Base-by-base conservation (phyloP, 2,329 filamentous ascomycete genomes). In the Cordyceps cateniannulata region DNA sequence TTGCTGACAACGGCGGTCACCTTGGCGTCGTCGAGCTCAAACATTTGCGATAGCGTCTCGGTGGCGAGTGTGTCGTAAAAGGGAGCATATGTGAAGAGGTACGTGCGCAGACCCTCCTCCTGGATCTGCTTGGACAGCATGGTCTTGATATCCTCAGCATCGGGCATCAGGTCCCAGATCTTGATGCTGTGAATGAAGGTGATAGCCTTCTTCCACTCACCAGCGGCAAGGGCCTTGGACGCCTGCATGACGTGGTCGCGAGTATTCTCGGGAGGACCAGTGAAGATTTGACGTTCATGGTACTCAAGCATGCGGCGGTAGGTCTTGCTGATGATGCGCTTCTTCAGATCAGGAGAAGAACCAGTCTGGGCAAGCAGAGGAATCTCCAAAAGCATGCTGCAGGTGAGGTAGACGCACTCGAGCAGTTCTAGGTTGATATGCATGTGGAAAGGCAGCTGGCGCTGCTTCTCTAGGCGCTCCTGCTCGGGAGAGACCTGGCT, bases 241-340 rank as follows among this genome's bases (percentile, higher is more conserved):
- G 93, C 93, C 80, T 98, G 96, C 91, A 99, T 98, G 70, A 99
- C 93, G 72, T 98, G 95, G 76, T 99, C 95, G 68, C 95, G 89
- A 29, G 96, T 99, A 81, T 99, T 99, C 83, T 99, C 95, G 1
- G 95, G 93, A 12, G 95, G 95, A 1, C 95, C 95, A 27, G 93
- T 98, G 81, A 99, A 99, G 75, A 99, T 96, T 76, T 99, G 95
- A 69, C 95, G 88, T 85, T 99, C 95, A 75, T 98, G 95, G 81
- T 99, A 99, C 78, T 99, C 96, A 67, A 99, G 85, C 90, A 99
- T 96, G 67, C 95, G 91, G 69, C 95, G 90, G 84, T 98, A 99
- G 3, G 95, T 98, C 85, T 99, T 99, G 83, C 93, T 97, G 75
- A 99, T 98, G 70, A 98, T 86, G 64, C 93, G 87, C 85, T 97